Evolutionary conservation across 805 yeast species (phyloP).

Genomic region (Saccharomycopsis vini): DNA sequence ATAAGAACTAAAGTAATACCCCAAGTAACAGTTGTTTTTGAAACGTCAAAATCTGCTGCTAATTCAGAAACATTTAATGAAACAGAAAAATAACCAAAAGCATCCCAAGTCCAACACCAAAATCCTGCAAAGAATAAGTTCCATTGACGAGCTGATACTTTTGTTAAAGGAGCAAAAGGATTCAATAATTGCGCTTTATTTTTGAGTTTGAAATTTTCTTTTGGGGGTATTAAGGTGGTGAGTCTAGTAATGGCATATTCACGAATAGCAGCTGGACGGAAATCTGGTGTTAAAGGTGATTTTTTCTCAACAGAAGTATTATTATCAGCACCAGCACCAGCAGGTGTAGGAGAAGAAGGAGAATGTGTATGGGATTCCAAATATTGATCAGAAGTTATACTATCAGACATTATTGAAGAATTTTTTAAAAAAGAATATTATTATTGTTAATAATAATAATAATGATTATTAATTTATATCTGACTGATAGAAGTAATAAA

Average conservation of each 20-base stretch:
- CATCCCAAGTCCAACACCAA: constrained; percentile 62
- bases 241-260: constrained; percentile 9
- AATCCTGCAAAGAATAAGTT: constrained; percentile 50
- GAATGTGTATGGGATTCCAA: no score
- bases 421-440: no score
- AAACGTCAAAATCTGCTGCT: constrained; percentile 37
- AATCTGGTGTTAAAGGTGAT: background rate
- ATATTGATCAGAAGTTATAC: no score
- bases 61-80: constrained; percentile 44
- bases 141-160: constrained; percentile 39
- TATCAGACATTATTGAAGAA: no score
- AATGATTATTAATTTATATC: no score
- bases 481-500: no score
- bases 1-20: constrained; percentile 61
- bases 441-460: no score
- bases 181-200: constrained; percentile 22
- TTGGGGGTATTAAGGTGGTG: constrained; percentile 5
- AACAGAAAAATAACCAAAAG: constrained; percentile 60
- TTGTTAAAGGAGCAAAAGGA: constrained; percentile 35
- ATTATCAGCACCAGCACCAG: no score
- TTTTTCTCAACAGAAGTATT: background rate
- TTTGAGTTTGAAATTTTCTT: background rate
- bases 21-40: constrained; percentile 52
- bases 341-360: no score
- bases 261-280: background rate